Evolutionary conservation across 2,329 filamentous ascomycete genomes (phyloP).

Genomic region (Colletotrichum sp.): DNA sequence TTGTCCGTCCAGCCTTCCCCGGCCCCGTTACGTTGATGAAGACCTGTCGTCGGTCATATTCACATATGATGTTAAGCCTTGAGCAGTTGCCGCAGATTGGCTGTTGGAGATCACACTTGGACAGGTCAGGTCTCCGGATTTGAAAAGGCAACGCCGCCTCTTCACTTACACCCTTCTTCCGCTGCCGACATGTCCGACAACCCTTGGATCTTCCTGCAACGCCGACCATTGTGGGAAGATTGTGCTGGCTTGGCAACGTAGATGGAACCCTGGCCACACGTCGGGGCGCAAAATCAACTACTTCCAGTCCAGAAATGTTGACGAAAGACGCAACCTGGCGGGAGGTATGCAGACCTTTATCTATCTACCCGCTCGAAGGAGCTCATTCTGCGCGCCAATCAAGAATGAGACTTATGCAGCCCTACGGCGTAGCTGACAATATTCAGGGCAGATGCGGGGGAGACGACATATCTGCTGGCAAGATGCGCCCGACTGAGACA

Average conservation of each 20-base stretch:
- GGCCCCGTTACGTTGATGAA: constrained; percentile 12
- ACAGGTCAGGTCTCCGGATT: background rate
- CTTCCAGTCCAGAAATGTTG: background rate
- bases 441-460: background rate
- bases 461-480: background rate
- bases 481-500: background rate
- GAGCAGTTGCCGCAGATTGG: constrained; percentile 18
- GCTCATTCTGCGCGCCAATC: background rate
- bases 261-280: background rate
- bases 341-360: background rate
- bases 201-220: constrained; percentile 21
- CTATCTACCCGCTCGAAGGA: background rate
- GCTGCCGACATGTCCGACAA: constrained; percentile 16
- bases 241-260: background rate
- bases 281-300: background rate
- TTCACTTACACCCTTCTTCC: constrained; percentile 21
- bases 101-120: constrained; percentile 16
- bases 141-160: background rate
- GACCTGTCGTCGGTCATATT: constrained; percentile 13
- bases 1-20: background rate
- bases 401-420: background rate
- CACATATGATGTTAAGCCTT: background rate
- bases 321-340: background rate
- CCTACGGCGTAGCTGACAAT: background rate
- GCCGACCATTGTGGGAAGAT: constrained; percentile 11